Evolutionary conservation across 1,284 basidiomycete species (phyloP), one percentile per base, ranked within the genome.

Genomic region (Meripilus lineatus): DNA sequence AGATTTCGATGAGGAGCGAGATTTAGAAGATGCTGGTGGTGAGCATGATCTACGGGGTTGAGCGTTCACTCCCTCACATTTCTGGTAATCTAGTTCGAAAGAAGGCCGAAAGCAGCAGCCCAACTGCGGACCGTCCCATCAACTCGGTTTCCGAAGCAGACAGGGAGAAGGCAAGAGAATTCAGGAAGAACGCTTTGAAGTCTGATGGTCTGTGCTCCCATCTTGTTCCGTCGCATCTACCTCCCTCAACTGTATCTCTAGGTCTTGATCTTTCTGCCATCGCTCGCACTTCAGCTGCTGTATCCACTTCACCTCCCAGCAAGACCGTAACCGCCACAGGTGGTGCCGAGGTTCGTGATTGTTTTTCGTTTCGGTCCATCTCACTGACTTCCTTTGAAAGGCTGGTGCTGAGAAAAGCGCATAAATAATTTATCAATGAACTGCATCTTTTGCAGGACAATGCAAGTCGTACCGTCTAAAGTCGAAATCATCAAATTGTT

Each of bases 271-370:
- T 93, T 46, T 72, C 75, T 34, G 71, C 79, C 44, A 92, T 93
- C 56, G 89, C 89, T 21, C 83, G 87, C 54, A 88, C 87, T 47
- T 90, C 87, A 10, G 73, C 74, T 50, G 89, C 82, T 17, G 79
- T 86, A 30, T 81, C 83, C 37, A 67, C 71, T 47, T 84, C 84
- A 43, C 83, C 84, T 21, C 71, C 74, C 45, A 64, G 10, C 28
- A 30, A 30, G 28, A 30, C 28, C n/a, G 10, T n/a, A 30, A 30
- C n/a, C 28, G n/a, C 28, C n/a, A 30, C 28, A 10, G 28, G n/a
- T n/a, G 28, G 10, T 30, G 28, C n/a, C n/a, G n/a, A n/a, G n/a
- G n/a, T n/a, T n/a, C n/a, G n/a, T n/a, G n/a, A n/a, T n/a, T n/a
- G n/a, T n/a, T n/a, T n/a, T n/a, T n/a, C n/a, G n/a, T n/a, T n/a